Base-by-base conservation (phyloP, 768 basidiomycete genomes). In the Mycena galopus region DNA sequence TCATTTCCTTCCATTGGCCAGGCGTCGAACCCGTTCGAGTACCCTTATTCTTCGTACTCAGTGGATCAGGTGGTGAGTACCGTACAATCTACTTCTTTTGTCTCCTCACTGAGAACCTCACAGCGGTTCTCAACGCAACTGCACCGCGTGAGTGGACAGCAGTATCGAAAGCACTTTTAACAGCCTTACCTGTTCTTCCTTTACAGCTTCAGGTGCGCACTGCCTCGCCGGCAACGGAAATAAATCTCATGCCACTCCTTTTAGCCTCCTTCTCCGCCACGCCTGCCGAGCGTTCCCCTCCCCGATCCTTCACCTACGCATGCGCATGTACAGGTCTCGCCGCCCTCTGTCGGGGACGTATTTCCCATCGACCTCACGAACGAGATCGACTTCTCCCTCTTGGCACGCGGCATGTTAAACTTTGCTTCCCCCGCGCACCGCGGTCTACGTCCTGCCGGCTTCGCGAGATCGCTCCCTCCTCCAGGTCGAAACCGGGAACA, bases 161-260 rank as follows among this genome's bases (percentile, higher is more conserved):
- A 17, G 3, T 58, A 10, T 71, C 9, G 33, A 39, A 60, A 61
- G n/a, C 7, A 56, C 3, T 19, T 5, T 42, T 33, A 2, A 72
- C 71, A 72, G 70, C 70, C 59, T 71, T 51, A 57, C 47, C 32
- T 55, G 53, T 53, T 16, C n/a, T 19, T 35, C 57, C 37, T 56
- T 32, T 47, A 67, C 71, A 72, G 71, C 71, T 67, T 37, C 71
- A 67, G 71, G 71, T 72, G 33, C 30, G 71, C 71, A 62, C 65
- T 39, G 65, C 59, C 29, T 44, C 51, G 14, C 51, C 0, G 37
- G 8, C 12, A n/a, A n/a, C 3, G n/a, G 21, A 7, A 27, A 33
- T 51, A 39, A 19, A 21, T 16, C 65, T 67, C 25, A 67, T 47
- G 7, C 17, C 17, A 57, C 17, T 12, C 16, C n/a, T 29, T 37